phyloP scores from a whole-genome alignment of 139 green algal genomes.

The Chlorella ohadii region DNA sequence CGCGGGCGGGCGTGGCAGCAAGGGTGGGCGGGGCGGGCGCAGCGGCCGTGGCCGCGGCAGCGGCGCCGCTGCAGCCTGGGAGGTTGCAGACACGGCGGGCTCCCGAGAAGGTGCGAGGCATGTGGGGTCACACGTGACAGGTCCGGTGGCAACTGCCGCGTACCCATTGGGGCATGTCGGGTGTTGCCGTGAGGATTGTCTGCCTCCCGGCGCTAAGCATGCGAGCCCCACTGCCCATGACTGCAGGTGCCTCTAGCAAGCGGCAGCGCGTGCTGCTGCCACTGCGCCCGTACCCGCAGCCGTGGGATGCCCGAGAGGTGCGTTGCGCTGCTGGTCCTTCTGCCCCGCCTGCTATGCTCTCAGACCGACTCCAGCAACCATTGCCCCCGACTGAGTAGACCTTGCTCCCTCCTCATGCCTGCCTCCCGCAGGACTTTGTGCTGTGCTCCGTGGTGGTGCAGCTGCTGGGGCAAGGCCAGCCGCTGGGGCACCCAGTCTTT shows the following conservation, averaged over 20 bases:
- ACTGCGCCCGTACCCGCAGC: slow-evolving; percentile 9
- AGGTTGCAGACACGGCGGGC: neutral
- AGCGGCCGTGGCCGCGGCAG: neutral
- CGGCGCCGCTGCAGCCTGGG: neutral
- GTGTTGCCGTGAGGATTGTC: too few species aligned
- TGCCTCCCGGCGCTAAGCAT: too few species aligned
- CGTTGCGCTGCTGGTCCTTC: slow-evolving; percentile 1
- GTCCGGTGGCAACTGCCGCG: too few species aligned
- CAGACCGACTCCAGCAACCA: too few species aligned
- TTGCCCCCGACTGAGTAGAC: too few species aligned
- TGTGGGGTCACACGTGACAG: too few species aligned
- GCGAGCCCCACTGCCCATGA: too few species aligned
- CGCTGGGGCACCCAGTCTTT: slow-evolving; percentile 21
- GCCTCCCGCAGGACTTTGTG: slow-evolving; percentile 34
- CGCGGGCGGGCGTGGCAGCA: neutral
- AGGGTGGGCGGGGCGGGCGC: neutral
- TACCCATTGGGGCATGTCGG: too few species aligned
- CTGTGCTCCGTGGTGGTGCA: slow-evolving; percentile 20
- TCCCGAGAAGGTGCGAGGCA: neutral
- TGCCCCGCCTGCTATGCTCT: too few species aligned
- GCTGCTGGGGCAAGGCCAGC: slow-evolving; percentile 3
- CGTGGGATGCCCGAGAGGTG: slow-evolving; percentile 32
- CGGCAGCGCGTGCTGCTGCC: neutral
- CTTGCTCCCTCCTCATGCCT: neutral
- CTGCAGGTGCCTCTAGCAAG: slow-evolving; percentile 29